These are phyloP conservation scores for Arthrocladium fulminans DNA, from an alignment of 2,329 filamentous ascomycete species.

Conservation along the genomic window DNA sequence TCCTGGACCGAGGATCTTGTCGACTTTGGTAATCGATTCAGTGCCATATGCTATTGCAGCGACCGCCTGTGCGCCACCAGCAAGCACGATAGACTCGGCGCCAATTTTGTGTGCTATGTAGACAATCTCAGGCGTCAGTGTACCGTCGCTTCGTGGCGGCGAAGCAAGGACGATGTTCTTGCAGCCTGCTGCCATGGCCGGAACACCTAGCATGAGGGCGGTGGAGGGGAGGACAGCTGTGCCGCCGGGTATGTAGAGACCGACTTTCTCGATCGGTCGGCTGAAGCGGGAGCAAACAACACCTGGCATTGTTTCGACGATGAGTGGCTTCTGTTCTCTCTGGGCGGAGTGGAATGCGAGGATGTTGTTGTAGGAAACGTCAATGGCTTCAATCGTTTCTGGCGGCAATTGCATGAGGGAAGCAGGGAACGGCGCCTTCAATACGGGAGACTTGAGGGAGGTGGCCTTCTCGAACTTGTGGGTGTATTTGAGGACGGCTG, in stretches of 20 bases:
- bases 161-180: conserved; percentile 89
- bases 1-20: conserved; percentile 95
- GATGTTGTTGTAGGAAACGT: conserved; percentile 90
- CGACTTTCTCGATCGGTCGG: conserved; percentile 88
- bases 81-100: conserved; percentile 89
- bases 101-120: conserved; percentile 96
- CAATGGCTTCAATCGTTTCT: conserved; percentile 87
- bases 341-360: conserved; percentile 88
- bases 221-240: conserved; percentile 96
- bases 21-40: conserved; percentile 86
- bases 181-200: conserved; percentile 94
- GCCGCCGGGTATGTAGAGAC: conserved; percentile 88
- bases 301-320: conserved; percentile 95
- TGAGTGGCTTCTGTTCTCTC: conserved; percentile 68
- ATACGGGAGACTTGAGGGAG: conserved; percentile 76
- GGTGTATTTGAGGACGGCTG: conserved; percentile 81
- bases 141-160: conserved; percentile 79
- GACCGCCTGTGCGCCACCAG: conserved; percentile 89
- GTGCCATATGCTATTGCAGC: conserved; percentile 97
- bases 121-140: conserved; percentile 90
- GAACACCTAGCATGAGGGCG: conserved; percentile 94
- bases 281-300: conserved; percentile 90
- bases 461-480: conserved; percentile 98
- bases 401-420: conserved; percentile 74
- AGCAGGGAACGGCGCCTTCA: conserved; percentile 79